Evolutionary conservation across 2,329 filamentous ascomycete genomes (phyloP).

Genomic region (Emergomyces africanus): DNA sequence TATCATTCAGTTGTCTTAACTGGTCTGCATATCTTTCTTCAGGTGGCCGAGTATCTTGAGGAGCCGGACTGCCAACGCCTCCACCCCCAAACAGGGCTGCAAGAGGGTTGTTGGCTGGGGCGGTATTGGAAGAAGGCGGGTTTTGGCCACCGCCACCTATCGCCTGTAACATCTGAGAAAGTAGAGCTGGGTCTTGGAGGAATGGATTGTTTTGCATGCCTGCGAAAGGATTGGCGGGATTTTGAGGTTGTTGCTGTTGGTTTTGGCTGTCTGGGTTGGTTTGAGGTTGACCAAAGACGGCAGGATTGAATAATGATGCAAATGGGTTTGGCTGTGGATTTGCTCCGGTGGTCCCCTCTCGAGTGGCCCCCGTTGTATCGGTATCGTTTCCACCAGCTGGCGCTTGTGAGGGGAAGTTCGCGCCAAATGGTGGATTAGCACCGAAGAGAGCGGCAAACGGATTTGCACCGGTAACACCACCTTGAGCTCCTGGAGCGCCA

Average conservation of each 20-base stretch:
- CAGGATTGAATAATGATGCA: conserved; percentile 47
- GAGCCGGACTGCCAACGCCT: conserved; percentile 39
- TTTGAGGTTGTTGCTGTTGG: conserved; percentile 14
- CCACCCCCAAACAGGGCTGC: conserved; percentile 40
- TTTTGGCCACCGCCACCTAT: conserved; percentile 27
- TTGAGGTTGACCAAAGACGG: conserved; percentile 22
- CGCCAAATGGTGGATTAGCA: conserved; percentile 18
- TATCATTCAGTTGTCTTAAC: conserved; percentile 86
- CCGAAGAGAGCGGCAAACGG: conserved; percentile 51
- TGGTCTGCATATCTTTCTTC: conserved; percentile 90
- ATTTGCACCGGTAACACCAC: conserved; percentile 29
- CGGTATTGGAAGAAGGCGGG: conserved; percentile 16
- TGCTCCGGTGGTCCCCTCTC: conserved; percentile 18
- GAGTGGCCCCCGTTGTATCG: conserved; percentile 16
- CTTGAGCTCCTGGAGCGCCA: conserved; percentile 14
- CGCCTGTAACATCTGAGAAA: conserved; percentile 44
- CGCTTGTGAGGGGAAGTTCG: conserved; percentile 18
- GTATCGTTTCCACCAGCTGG: conserved; percentile 16
- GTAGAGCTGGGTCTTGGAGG: conserved; percentile 46
- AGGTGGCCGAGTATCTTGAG: conserved; percentile 72
- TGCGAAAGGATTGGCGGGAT: conserved; percentile 33
- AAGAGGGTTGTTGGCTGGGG: conserved; percentile 31
- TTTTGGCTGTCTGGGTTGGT: conserved; percentile 10
- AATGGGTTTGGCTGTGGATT: conserved; percentile 51
- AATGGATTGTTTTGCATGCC: conserved; percentile 39